Base-by-base conservation (phyloP, 352 stramenopile species). In the Phytopythium boreale region DNA sequence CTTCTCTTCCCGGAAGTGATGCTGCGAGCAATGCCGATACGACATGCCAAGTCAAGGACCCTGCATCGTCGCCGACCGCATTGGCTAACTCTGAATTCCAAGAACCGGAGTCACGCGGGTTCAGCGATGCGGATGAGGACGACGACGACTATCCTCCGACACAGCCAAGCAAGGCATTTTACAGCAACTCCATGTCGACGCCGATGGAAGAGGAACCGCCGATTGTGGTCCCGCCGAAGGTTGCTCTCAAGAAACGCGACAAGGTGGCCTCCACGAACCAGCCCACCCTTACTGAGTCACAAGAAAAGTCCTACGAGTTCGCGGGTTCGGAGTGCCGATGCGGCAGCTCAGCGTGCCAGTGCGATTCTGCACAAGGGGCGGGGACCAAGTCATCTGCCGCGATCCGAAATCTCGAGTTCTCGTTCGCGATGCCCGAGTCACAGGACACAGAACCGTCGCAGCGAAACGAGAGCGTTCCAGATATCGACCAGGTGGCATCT, bases 321-420 rank as follows among this genome's bases (percentile, higher is more conserved):
- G 49, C 66, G 34, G 71, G 68, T 39, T 76, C 72, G 0, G 39
- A 63, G 2, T 84, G 64, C 39, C 62, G 62, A 4, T 77, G 75
- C 17, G 70, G 63, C 3, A 59, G 70, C 14, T 15, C 60, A 9
- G 52, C 69, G 0, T 83, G 70, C 51, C 17, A 56, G 15, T 80
- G 71, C 37, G 24, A 50, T 10, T 3, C 46, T 36, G 22, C 4
- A 29, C 8, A 19, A 37, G 12, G 2, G 27, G 14, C n/a, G 55
- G 31, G 39, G 12, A 1, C 31, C 24, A 74, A 73, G 29, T 39
- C 62, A 19, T 77, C 71, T 2, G 63, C 65, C 2, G 70, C 74
- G 43, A 88, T 84, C 29, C 80, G 80, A 20, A 88, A 78, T 10
- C 71, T 91, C 44, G 73, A 89, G 51, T 86, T 91, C 55, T 84